phyloP scores from a whole-genome alignment of 306 rosid genomes.

The Elaeagnus macrophylla region DNA sequence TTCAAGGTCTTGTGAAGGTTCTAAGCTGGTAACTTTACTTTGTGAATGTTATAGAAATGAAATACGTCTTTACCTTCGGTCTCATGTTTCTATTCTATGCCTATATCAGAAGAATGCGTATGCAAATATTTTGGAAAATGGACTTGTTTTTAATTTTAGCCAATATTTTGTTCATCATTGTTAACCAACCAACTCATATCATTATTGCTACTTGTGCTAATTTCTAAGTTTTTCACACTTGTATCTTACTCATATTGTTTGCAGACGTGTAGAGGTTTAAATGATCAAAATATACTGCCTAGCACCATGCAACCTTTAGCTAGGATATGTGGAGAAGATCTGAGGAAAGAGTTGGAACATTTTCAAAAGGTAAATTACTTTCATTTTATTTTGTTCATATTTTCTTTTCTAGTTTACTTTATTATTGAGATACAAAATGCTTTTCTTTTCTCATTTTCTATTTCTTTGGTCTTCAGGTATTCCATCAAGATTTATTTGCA shows the following conservation, averaged over 20 bases:
- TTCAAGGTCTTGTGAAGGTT: slow-evolving; percentile 14
- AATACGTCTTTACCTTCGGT: neutral
- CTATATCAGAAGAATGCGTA: neutral
- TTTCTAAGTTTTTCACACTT: neutral
- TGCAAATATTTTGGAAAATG: neutral
- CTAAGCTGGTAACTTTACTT: slow-evolving; percentile 15
- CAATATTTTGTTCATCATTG: neutral
- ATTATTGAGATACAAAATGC: neutral
- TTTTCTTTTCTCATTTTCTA: neutral
- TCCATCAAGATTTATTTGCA: slow-evolving; percentile 16
- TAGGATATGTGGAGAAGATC: slow-evolving; percentile 12
- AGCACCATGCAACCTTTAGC: slow-evolving; percentile 4
- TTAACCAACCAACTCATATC: neutral
- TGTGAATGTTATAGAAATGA: neutral
- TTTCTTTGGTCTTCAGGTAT: slow-evolving; percentile 7
- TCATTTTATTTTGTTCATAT: neutral
- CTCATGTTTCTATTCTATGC: neutral
- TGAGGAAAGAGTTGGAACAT: slow-evolving; percentile 19
- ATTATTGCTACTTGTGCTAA: slow-evolving; percentile 1
- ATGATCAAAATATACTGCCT: slow-evolving; percentile 12
- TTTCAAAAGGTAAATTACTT: slow-evolving; percentile 19
- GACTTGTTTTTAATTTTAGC: neutral
- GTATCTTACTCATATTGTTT: neutral
- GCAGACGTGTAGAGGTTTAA: slow-evolving; percentile 15
- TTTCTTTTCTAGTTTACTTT: neutral